A percentile compares a stretch with the other conserved stretches of the same genome.
These are phyloP conservation scores for Lactarius pseudohatsudake DNA, from an alignment of 768 basidiomycete species.

Conservation along the genomic window DNA sequence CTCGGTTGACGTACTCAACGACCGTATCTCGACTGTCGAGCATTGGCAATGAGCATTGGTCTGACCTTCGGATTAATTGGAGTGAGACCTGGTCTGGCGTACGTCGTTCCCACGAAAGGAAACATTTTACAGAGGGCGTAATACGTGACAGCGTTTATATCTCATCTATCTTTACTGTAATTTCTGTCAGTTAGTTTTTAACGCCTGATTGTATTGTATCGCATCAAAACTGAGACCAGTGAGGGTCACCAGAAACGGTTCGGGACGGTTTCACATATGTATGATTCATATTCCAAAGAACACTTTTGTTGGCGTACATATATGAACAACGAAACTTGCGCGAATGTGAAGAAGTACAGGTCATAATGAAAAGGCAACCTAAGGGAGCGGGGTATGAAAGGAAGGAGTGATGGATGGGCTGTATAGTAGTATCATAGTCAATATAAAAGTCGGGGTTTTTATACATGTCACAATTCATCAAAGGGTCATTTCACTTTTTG, in stretches of 20 bases:
- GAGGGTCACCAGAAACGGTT: neutral
- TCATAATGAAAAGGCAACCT: constrained; percentile 6
- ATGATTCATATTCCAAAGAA: neutral
- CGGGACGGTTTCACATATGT: neutral
- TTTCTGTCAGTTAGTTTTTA: too few species aligned
- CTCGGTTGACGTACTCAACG: too few species aligned
- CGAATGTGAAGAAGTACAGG: constrained; percentile 8
- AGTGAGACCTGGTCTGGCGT: too few species aligned
- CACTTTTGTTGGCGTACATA: constrained; percentile 16
- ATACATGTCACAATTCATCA: neutral
- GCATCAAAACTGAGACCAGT: too few species aligned
- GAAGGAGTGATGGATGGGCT: neutral
- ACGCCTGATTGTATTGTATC: too few species aligned
- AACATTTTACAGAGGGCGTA: too few species aligned
- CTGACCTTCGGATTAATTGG: too few species aligned
- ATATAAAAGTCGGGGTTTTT: neutral
- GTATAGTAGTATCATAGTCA: neutral
- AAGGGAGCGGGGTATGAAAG: neutral
- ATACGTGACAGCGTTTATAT: too few species aligned
- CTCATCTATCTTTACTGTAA: too few species aligned
- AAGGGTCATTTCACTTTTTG: neutral
- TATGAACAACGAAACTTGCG: constrained; percentile 14
- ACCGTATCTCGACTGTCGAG: too few species aligned
- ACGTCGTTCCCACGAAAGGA: too few species aligned
- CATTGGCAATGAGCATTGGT: too few species aligned